phyloP scores from a whole-genome alignment of 495 filamentous ascomycete genomes.

The Lasiosphaeria ovina region DNA sequence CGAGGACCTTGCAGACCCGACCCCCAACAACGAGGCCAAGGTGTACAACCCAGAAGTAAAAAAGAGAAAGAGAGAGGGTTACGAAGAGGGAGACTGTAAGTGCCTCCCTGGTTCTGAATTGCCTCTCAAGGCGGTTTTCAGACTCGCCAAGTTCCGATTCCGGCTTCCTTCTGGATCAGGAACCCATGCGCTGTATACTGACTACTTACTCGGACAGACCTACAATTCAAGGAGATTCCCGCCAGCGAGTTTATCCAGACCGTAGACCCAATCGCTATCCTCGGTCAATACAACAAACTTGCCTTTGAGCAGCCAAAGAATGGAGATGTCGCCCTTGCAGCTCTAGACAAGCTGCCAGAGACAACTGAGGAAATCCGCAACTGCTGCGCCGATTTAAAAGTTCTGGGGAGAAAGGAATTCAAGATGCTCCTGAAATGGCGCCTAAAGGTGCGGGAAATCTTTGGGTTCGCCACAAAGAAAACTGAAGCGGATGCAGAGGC shows the following conservation, averaged over 20 bases:
- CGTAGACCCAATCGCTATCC: constrained; percentile 90
- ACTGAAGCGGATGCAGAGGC: constrained; percentile 44
- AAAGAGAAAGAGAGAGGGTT: constrained; percentile 95
- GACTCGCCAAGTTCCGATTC: too few species aligned
- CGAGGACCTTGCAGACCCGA: constrained; percentile 83
- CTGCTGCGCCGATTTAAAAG: constrained; percentile 85
- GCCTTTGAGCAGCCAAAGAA: constrained; percentile 73
- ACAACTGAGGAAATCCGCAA: constrained; percentile 83
- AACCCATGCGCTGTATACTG: neutral
- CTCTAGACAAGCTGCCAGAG: constrained; percentile 84
- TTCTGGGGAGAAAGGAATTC: constrained; percentile 93
- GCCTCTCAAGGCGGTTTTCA: too few species aligned
- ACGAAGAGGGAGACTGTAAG: constrained; percentile 84
- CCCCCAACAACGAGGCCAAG: constrained; percentile 94
- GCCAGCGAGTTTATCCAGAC: constrained; percentile 95
- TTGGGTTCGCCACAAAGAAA: constrained; percentile 81
- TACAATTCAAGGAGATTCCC: constrained; percentile 82
- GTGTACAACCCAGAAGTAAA: constrained; percentile 97
- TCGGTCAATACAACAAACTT: constrained; percentile 81
- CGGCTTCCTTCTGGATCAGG: neutral
- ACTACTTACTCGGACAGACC: constrained; percentile 39
- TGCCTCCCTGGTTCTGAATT: too few species aligned
- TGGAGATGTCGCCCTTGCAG: constrained; percentile 82
- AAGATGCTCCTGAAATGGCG: constrained; percentile 90
- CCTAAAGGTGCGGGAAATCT: constrained; percentile 83